Evolutionary conservation across 495 filamentous ascomycete species (phyloP).

Genomic region (Jackrogersella minutella): DNA sequence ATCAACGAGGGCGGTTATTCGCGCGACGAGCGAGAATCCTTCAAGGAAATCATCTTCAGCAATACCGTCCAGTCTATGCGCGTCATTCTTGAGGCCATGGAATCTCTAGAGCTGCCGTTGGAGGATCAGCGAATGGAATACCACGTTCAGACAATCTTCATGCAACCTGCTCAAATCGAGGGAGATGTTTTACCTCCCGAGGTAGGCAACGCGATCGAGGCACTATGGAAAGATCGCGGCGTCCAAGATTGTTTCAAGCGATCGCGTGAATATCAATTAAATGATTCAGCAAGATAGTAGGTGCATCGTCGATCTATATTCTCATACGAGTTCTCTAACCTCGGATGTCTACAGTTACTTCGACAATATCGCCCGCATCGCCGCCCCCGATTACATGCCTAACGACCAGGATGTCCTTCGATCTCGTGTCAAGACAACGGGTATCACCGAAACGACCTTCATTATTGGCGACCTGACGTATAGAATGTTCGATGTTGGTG

Average conservation of each 20-base stretch:
- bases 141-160: constrained; percentile 94
- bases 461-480: constrained; percentile 97
- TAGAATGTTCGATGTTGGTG: constrained; percentile 99
- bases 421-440: constrained; percentile 98
- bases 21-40: constrained; percentile 79
- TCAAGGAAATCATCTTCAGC: constrained; percentile 98
- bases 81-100: constrained; percentile 96
- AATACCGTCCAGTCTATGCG: constrained; percentile 97
- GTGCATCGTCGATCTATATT: constrained; percentile 46
- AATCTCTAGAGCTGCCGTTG: constrained; percentile 86
- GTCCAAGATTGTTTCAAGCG: constrained; percentile 96
- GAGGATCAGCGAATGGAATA: constrained; percentile 90
- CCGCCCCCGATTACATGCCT: constrained; percentile 90
- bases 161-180: constrained; percentile 94
- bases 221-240: constrained; percentile 92
- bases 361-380: constrained; percentile 91
- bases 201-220: constrained; percentile 91
- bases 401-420: constrained; percentile 97
- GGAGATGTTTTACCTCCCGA: constrained; percentile 94
- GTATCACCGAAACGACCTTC: constrained; percentile 99
- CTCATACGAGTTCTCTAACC: constrained; percentile 44
- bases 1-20: constrained; percentile 85
- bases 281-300: constrained; percentile 98
- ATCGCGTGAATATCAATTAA: constrained; percentile 95
- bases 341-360: constrained; percentile 77